phyloP scores from a whole-genome alignment of 139 green algal species.

The Helicosporidium sp. region DNA sequence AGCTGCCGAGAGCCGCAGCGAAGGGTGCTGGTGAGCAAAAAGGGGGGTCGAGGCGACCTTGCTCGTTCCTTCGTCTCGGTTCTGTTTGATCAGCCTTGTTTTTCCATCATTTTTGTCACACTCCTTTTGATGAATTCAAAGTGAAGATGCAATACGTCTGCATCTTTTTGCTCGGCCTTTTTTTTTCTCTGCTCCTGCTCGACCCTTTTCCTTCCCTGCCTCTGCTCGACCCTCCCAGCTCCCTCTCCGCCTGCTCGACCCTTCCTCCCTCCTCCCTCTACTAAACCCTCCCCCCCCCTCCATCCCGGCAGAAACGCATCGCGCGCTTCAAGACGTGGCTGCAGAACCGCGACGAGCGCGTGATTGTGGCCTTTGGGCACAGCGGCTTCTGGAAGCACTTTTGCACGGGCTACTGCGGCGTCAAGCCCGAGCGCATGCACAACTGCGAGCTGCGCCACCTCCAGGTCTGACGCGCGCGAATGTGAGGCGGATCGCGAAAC shows the following conservation, averaged over 20 bases:
- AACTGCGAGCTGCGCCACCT: slow-evolving; percentile 41
- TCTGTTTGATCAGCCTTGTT: no score
- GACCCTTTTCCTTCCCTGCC: neutral
- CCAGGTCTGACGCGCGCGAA: slow-evolving; percentile 15
- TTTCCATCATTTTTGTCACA: no score
- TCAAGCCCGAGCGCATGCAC: slow-evolving; percentile 12
- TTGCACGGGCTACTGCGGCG: slow-evolving; percentile 2
- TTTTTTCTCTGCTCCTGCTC: neutral
- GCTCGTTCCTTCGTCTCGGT: no score
- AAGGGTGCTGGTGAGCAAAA: slow-evolving; percentile 14
- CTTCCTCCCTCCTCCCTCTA: neutral
- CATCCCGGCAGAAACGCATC: slow-evolving; percentile 28
- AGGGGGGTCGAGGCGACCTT: no score
- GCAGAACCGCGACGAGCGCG: slow-evolving; percentile 21
- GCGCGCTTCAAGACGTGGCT: slow-evolving; percentile 37
- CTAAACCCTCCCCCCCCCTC: no score
- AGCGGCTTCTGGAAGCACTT: slow-evolving; percentile 38
- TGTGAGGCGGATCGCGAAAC: no score
- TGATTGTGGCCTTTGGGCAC: slow-evolving; percentile 51
- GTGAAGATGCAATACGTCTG: no score
- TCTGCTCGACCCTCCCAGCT: no score
- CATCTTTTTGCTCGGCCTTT: no score
- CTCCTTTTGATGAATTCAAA: no score
- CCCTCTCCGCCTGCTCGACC: neutral
- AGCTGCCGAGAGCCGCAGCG: slow-evolving; percentile 19